phyloP scores from a whole-genome alignment of 225 moss, liverwort and hornwort genomes.

The Sphagnum contortum region DNA sequence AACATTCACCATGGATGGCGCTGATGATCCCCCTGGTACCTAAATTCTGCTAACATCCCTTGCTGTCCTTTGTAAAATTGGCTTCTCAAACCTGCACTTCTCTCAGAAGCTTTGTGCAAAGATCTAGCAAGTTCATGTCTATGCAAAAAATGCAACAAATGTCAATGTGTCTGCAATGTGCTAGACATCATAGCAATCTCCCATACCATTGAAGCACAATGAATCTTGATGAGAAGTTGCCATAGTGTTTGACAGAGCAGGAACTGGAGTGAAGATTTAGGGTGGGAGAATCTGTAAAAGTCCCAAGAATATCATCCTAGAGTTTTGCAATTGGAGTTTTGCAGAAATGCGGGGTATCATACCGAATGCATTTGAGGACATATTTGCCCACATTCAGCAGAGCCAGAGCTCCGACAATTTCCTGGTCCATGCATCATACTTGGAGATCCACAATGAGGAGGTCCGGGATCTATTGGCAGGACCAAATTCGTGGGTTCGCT shows the following conservation, averaged over 20 bases:
- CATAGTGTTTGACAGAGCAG: too few relatives aligned
- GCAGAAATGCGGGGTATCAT: slow-evolving; percentile 93
- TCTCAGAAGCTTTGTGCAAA: background rate
- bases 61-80: background rate
- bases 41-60: background rate
- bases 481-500: slow-evolving; percentile 30
- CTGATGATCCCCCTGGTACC: slow-evolving; percentile 81
- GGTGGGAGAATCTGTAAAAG: too few relatives aligned
- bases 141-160: too few relatives aligned
- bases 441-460: slow-evolving; percentile 98
- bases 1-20: slow-evolving; percentile 97
- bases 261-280: too few relatives aligned
- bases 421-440: slow-evolving; percentile 86
- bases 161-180: too few relatives aligned
- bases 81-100: background rate
- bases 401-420: slow-evolving; percentile 97
- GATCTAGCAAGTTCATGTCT: background rate
- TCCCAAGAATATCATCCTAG: too few relatives aligned
- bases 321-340: background rate
- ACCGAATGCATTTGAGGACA: slow-evolving; percentile 83
- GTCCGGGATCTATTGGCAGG: slow-evolving; percentile 72
- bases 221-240: background rate
- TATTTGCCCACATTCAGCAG: slow-evolving; percentile 80
- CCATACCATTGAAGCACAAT: too few relatives aligned
- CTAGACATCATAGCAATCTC: too few relatives aligned